Conservation (phyloP, 768 basidiomycete species). For the Lactarius psammicola region DNA sequence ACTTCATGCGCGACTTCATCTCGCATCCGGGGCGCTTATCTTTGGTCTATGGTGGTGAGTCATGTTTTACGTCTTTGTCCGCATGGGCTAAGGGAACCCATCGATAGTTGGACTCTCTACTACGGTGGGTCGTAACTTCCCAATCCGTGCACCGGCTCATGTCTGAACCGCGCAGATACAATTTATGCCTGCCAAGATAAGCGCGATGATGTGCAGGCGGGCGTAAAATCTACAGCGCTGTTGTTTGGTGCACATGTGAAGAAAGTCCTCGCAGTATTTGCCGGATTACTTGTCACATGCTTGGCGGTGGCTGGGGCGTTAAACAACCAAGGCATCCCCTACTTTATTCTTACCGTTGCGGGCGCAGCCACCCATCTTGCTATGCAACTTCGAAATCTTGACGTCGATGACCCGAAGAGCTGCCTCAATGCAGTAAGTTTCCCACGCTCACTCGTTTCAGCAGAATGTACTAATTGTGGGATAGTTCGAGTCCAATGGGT, state of each 20-base stretch:
- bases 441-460: not conserved
- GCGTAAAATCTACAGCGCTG: slow-evolving; percentile 61
- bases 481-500: slow-evolving; percentile 22
- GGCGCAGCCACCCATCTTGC: slow-evolving; percentile 11
- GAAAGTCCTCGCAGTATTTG: slow-evolving; percentile 46
- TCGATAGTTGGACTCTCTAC: slow-evolving; percentile 27
- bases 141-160: not conserved
- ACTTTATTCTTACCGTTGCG: slow-evolving; percentile 15
- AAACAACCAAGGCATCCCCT: slow-evolving; percentile 31
- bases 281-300: slow-evolving; percentile 30
- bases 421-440: slow-evolving; percentile 9
- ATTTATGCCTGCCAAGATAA: slow-evolving; percentile 66
- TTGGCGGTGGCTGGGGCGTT: slow-evolving; percentile 34
- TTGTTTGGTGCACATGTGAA: slow-evolving; percentile 51
- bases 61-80: not conserved
- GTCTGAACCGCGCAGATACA: slow-evolving; percentile 50
- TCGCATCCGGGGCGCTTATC: slow-evolving; percentile 1
- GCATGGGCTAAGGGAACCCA: not conserved
- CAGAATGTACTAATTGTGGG: not conserved
- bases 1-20: not conserved
- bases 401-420: slow-evolving; percentile 15
- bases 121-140: slow-evolving; percentile 2
- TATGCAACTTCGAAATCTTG: slow-evolving; percentile 14
- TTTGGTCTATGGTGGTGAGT: slow-evolving; percentile 13
- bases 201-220: slow-evolving; percentile 53